phyloP scores from a whole-genome alignment of 768 basidiomycete species.

The Pisolithus marmoratus region DNA sequence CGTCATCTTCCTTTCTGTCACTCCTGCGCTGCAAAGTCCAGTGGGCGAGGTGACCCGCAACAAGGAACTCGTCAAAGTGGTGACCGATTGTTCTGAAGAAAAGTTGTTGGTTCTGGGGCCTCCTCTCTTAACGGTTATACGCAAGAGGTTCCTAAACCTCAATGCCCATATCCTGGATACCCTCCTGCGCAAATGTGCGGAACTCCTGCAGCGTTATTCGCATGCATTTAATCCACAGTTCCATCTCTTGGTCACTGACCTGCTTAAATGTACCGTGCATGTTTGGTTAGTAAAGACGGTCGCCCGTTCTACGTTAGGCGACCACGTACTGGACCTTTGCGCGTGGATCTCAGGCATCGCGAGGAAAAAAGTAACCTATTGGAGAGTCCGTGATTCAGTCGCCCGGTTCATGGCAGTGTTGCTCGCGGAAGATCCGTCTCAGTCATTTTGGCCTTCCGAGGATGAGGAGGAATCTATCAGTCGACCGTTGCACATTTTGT shows the following conservation, averaged over 20 bases:
- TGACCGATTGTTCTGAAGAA: constrained; percentile 43
- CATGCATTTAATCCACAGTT: constrained; percentile 49
- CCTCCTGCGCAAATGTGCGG: constrained; percentile 49
- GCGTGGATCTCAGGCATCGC: constrained; percentile 44
- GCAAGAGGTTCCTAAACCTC: constrained; percentile 50
- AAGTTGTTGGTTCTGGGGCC: constrained; percentile 57
- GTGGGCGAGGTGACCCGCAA: constrained; percentile 58
- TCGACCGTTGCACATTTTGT: constrained; percentile 44
- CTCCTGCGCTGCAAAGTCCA: constrained; percentile 57
- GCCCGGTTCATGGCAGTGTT: constrained; percentile 63
- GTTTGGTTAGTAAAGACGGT: constrained; percentile 44
- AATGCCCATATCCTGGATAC: constrained; percentile 42
- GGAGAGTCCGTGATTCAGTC: constrained; percentile 63
- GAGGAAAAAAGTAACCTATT: constrained; percentile 43
- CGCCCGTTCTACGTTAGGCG: constrained; percentile 32
- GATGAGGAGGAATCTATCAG: constrained; percentile 23
- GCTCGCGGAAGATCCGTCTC: constrained; percentile 50
- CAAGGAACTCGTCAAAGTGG: constrained; percentile 49
- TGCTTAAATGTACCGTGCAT: constrained; percentile 59
- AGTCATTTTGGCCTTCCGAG: constrained; percentile 40
- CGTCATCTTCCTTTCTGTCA: constrained; percentile 53
- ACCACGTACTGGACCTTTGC: constrained; percentile 44
- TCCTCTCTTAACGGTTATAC: constrained; percentile 49
- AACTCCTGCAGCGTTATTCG: constrained; percentile 48
- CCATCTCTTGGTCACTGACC: constrained; percentile 48